Evolutionary conservation across 2,329 filamentous ascomycete species (phyloP), one percentile per base, ranked within the genome.

Genomic region (Fusarium guadeloupense): DNA sequence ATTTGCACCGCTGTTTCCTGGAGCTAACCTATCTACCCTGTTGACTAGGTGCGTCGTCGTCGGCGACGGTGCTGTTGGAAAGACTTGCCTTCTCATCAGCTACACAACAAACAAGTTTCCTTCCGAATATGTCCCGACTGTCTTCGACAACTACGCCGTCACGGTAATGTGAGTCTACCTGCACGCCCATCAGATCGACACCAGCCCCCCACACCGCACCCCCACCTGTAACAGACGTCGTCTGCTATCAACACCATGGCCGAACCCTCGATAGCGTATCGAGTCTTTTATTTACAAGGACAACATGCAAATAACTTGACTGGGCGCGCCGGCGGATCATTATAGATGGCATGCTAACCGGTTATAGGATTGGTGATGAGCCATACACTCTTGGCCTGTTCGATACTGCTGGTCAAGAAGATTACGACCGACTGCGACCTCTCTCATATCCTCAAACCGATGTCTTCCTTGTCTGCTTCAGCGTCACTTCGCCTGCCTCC

Each of bases 101-200:
- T 99, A 99, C 81, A 99, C 95, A 66, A 99, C 95, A 66, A 99
- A 99, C 85, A 98, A 98, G 74, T 99, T 99, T 78, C 95, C 95
- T 30, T 97, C 93, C 72, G 95, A 99, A 93, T 99, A 99, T 78
- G 95, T 99, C 55, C 95, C 95, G 46, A 99, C 95, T 25, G 95
- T 99, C 65, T 99, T 99, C 79, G 95, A 99, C 80, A 99, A 99
- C 81, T 99, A 99, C 85, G 95, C 95, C 54, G 95, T 99, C 76
- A 99, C 95, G 68, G 95, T 99, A 69, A 99, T 99, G 95, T 97
- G 85, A 89, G 93, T 89, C 52, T 59, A 70, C 62, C 51, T 60
- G 57, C 47, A 57, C 48, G 34, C 50, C 43, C 43, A 43, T 57
- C 44, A 46, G 54, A 58, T 52, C 58, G 59, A 54, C 52, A 19